Base-by-base conservation (phyloP, 495 filamentous ascomycete genomes). In the Podospora anserina region DNA sequence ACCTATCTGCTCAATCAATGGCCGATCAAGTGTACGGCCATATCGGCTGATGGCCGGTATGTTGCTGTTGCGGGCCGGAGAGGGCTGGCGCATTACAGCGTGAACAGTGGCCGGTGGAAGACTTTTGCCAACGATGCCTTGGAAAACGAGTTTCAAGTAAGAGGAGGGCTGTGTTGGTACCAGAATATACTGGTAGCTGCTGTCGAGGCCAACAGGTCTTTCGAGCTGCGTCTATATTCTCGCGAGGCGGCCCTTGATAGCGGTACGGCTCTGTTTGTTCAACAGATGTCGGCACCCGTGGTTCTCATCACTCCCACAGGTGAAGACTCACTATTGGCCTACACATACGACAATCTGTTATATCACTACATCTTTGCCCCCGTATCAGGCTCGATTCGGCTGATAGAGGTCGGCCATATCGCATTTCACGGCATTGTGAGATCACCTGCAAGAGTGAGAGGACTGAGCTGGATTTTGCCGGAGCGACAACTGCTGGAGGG, bases 101-200 rank as follows among this genome's bases (percentile, higher is more conserved):
- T 97, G 57, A 91, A 88, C 70, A 97, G 94, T 78, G 92, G 94
- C 27, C 87, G 96, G 67, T 99, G 96, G 96, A 97, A 95, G 74
- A 94, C 90, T 0, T 98, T 98, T 78, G 87, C 89, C 64, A 91
- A 95, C 71, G 84, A 89, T 27, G 87, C 83, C 57, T 85, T 89
- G 72, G 94, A 97, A 74, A 92, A 95, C 70, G 90, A 92, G 53
- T 98, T 99, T 74, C 86, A 91, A 27, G 92, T 99, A 26, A 83
- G 94, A 69, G 96, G 96, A 26, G 96, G 96, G 0, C 96, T 99
- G 93, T 97, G 93, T 73, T 99, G 96, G 96, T 92, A 94, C 73
- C 94, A 96, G 66, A 96, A 99, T 77, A 91, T 98, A 26, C 80
- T 99, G 19, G 91, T 99, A 67, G 93, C 93, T 56, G 92, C 94